phyloP scores from a whole-genome alignment of 2,329 filamentous ascomycete species.

The Beauveria sp. region DNA sequence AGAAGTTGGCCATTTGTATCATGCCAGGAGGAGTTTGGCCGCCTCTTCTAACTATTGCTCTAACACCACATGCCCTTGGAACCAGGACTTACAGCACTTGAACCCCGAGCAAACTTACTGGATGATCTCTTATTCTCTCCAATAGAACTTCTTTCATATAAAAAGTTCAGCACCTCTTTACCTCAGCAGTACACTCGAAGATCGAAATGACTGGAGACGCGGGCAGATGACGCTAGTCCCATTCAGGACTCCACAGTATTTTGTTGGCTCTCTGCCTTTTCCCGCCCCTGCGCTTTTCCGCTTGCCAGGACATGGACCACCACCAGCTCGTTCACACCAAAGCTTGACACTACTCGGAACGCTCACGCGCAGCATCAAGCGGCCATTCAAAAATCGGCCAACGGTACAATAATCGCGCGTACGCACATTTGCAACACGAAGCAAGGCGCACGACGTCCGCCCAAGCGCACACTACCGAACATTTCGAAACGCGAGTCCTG shows the following conservation, averaged over 20 bases:
- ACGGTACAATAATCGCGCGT: background rate
- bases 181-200: background rate
- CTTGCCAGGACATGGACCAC: slow-evolving; percentile 7
- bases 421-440: background rate
- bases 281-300: slow-evolving; percentile 7
- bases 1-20: too few species aligned
- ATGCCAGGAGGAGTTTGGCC: too few species aligned
- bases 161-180: too few species aligned
- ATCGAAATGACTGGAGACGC: too few species aligned
- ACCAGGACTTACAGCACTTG: too few species aligned
- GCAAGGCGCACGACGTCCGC: background rate
- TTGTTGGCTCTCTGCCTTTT: slow-evolving; percentile 10
- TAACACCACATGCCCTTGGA: too few species aligned
- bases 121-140: too few species aligned
- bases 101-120: too few species aligned
- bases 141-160: too few species aligned
- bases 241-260: background rate
- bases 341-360: background rate
- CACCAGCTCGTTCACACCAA: slow-evolving; percentile 4
- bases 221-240: slow-evolving; percentile 5
- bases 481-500: background rate
- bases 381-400: background rate
- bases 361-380: background rate
- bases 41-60: too few species aligned
- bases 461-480: background rate